Percentiles rank a stretch among this genome's conserved stretches.
These are phyloP conservation scores for Teunomyces cretensis DNA, from an alignment of 805 yeast genomes.

Conservation along the genomic window DNA sequence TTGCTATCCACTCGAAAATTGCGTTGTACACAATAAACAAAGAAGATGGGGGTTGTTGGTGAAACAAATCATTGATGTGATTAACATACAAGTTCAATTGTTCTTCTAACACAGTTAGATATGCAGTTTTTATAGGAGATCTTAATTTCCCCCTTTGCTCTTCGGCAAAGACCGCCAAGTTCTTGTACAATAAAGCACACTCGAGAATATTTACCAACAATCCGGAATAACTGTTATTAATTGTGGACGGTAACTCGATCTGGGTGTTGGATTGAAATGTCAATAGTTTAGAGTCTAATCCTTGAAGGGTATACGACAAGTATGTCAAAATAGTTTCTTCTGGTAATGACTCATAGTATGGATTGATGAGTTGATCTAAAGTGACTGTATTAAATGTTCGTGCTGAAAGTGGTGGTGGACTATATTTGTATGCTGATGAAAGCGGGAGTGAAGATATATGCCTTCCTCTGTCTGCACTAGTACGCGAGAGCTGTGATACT, in stretches of 20 bases:
- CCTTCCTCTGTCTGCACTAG: not conserved
- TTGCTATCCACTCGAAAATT: conserved; percentile 52
- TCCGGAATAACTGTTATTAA: conserved; percentile 58
- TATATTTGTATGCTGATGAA: conserved; percentile 14
- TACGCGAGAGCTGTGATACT: not conserved
- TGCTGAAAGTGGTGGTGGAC: conserved; percentile 10
- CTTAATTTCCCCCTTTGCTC: conserved; percentile 22
- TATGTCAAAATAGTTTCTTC: conserved; percentile 22
- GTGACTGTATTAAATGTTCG: conserved; percentile 3
- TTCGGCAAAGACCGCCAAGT: conserved; percentile 34
- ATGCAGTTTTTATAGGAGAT: conserved; percentile 64
- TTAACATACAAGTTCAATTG: conserved; percentile 35
- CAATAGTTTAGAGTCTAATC: conserved; percentile 59
- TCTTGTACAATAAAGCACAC: conserved; percentile 65
- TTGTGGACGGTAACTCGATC: conserved; percentile 47
- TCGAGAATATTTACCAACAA: conserved; percentile 60
- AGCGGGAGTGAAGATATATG: conserved; percentile 3
- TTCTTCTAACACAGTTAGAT: conserved; percentile 48
- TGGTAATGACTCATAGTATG: conserved; percentile 30
- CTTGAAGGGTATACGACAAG: conserved; percentile 57
- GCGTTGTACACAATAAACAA: conserved; percentile 37
- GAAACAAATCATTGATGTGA: conserved; percentile 35
- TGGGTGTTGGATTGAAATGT: conserved; percentile 37
- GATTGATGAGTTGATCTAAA: conserved; percentile 14
- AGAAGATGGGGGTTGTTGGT: conserved; percentile 20